Percentiles rank a stretch among this genome's conserved stretches.
Conservation (phyloP, 1,284 basidiomycete genomes). For the Pascua guehoae region DNA sequence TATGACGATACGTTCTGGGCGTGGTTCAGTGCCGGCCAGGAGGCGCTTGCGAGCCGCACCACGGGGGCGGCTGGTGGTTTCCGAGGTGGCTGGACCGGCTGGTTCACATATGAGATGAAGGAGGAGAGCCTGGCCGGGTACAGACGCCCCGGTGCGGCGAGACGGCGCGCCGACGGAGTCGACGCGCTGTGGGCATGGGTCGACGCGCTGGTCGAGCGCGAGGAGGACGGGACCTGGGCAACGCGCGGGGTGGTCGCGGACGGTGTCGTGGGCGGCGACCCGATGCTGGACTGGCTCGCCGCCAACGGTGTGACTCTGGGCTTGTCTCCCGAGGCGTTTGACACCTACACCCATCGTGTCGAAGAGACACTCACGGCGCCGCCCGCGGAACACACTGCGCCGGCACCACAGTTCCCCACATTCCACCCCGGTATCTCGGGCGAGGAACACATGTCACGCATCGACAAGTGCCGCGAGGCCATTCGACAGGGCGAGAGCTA, state of each 20-base stretch:
- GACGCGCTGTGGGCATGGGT: constrained; percentile 50
- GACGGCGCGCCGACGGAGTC: constrained; percentile 30
- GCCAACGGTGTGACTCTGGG: constrained; percentile 33
- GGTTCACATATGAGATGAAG: constrained; percentile 58
- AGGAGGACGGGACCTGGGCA: constrained; percentile 48
- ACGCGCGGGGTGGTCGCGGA: constrained; percentile 46
- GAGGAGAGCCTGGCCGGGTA: constrained; percentile 51
- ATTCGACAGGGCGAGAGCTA: constrained; percentile 89
- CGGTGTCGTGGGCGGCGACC: background rate
- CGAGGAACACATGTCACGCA: constrained; percentile 64
- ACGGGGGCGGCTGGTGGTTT: constrained; percentile 29
- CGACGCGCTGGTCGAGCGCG: constrained; percentile 47
- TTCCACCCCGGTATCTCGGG: constrained; percentile 44
- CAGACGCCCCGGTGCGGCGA: constrained; percentile 2
- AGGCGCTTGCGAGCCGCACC: constrained; percentile 11
- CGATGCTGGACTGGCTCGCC: constrained; percentile 36
- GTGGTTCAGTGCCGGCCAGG: constrained; percentile 38
- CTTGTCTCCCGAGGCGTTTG: constrained; percentile 20
- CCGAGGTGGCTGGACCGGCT: constrained; percentile 55
- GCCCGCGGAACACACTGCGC: background rate
- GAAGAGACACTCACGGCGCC: constrained; percentile 8
- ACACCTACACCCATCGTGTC: constrained; percentile 11
- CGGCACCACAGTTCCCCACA: constrained; percentile 24
- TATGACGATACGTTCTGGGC: constrained; percentile 43
- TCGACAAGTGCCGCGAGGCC: constrained; percentile 68